Evolutionary conservation across 2,329 filamentous ascomycete genomes (phyloP), one percentile per base, ranked within the genome.

Genomic region (Epichloe typhina): DNA sequence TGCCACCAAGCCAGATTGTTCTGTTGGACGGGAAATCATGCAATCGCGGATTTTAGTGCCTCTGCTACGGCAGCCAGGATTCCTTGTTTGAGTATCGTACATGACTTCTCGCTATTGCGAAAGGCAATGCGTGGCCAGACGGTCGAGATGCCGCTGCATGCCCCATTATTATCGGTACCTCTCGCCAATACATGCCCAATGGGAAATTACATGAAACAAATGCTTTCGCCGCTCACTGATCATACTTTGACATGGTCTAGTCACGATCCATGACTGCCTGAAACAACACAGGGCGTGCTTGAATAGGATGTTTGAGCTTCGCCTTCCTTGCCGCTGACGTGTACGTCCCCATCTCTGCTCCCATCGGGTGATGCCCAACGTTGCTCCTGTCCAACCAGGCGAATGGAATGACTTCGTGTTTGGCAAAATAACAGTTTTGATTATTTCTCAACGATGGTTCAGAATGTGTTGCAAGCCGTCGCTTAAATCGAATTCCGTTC

Each of bases 1-100:
- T 50, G 39, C 41, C 38, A 50, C 43, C 23, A 36, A 46, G 37
- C 37, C 33, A 52, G 44, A 47, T 50, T 52, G 42, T 49, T 46
- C 41, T 35, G 42, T 47, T 44, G 42, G 36, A 44, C 42, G 40
- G 44, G 33, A 17, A 42, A 39, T 41, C 38, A 52, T 49, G 50
- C 50, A 44, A 44, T 37, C 15, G 42, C 37, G 19, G n/a, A 13
- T 46, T 50, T 37, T 47, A 19, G 33, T 46, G 26, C 7, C 39
- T 38, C n/a, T 38, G 11, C 40, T n/a, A 15, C 4, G 13, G 39
- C 15, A 35, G 33, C 33, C 9, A 21, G 23, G 33, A 43, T 41
- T 13, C 47, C 40, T 33, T 2, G 19, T 43, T 47, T n/a, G 21
- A 40, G 33, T n/a, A 38, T 39, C 35, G n/a, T 49, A 42, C 46